Conservation (phyloP, 1,139 yeast genomes). For the Candida neerlandica region DNA sequence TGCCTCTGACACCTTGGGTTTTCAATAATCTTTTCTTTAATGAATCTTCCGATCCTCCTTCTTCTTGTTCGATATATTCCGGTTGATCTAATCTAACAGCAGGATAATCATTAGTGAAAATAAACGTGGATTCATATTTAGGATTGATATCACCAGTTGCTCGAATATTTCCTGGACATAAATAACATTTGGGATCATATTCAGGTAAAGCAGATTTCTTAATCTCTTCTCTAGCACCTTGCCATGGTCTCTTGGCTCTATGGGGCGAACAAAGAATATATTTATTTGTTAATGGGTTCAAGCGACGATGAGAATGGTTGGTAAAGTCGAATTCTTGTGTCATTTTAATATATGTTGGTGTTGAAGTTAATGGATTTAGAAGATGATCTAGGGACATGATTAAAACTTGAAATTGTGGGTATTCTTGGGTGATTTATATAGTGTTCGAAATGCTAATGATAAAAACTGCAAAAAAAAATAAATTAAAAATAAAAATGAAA, state of each 20-base stretch:
- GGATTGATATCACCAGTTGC: slow-evolving; percentile 70
- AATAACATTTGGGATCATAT: slow-evolving; percentile 68
- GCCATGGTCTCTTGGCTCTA: slow-evolving; percentile 81
- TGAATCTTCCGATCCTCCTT: slow-evolving; percentile 19
- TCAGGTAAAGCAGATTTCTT: slow-evolving; percentile 47
- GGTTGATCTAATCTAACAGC: slow-evolving; percentile 68
- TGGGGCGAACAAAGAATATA: slow-evolving; percentile 79
- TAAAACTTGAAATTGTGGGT: background rate
- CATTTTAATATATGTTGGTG: slow-evolving; percentile 24
- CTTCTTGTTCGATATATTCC: slow-evolving; percentile 28
- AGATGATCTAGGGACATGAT: slow-evolving; percentile 23
- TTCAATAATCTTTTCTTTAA: slow-evolving; percentile 49
- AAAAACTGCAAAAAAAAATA: background rate
- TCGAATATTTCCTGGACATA: slow-evolving; percentile 73
- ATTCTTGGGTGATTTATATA: slow-evolving; percentile 1
- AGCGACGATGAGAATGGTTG: slow-evolving; percentile 67
- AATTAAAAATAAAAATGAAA: background rate
- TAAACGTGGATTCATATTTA: slow-evolving; percentile 56
- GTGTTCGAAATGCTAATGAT: background rate
- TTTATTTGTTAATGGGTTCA: slow-evolving; percentile 62
- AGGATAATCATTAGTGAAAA: slow-evolving; percentile 70
- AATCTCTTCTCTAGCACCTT: slow-evolving; percentile 67
- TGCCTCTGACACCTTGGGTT: slow-evolving; percentile 66
- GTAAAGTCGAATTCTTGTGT: slow-evolving; percentile 47
- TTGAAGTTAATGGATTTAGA: slow-evolving; percentile 26